Evolutionary conservation across 805 yeast species (phyloP), one percentile per base, ranked within the genome.

Genomic region (Wickerhamiella kurtzmanii): DNA sequence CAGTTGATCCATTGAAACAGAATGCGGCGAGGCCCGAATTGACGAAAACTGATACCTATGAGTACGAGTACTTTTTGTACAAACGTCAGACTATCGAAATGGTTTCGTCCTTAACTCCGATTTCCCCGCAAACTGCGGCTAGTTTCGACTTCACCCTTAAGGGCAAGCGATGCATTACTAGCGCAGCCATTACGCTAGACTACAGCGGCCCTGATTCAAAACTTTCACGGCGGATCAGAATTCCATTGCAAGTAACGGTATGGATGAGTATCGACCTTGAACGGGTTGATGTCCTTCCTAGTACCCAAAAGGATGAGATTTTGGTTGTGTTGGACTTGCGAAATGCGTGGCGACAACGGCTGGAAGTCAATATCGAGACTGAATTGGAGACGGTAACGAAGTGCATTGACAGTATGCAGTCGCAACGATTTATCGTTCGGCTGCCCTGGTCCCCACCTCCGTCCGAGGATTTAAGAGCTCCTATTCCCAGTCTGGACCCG

Each of bases 141-240:
- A 62, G 61, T 3, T 66, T 81, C 41, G 72, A 73, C 20, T 69
- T 80, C 52, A 79, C 78, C 51, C 66, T 84, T 2, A 66, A 70
- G 47, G 94, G 94, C 0, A 82, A 83, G 55, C 70, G 85, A 37
- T 86, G 87, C 1, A 76, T 85, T 65, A 75, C 73, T 16, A 76
- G 74, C 44, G 82, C 83, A 44, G 72, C 73, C 35, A 64, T 85
- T 25, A 69, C 77, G 3, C 64, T 85, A 21, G 87, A 82, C 50
- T 85, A 85, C 60, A 6, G 9, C 6, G 32, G 32, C 6, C 32
- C 32, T 6, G 32, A 11, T 11, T 25, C 32, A 6, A 59, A 56
- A 1, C 50, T 55, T 3, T 46, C 51, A 0, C 72, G 89, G 54
- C 72, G 73, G 18, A 63, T 87, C 13, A 74, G 73, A 13, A 72